Conservation (phyloP, 768 basidiomycete genomes). For the Lactifluus hygrophoroides region DNA sequence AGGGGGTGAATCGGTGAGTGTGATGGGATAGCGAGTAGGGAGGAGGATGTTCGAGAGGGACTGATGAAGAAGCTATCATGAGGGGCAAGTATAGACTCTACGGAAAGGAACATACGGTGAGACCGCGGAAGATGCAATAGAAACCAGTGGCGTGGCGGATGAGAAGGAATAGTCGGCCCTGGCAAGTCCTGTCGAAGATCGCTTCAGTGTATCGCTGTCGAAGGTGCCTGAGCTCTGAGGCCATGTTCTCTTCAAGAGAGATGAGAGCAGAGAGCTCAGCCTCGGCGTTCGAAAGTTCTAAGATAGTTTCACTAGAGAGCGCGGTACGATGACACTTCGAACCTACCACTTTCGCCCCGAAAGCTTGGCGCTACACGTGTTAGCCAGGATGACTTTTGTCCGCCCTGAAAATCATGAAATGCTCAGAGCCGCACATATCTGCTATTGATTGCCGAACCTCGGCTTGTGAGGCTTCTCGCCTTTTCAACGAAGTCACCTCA, state of each 20-base stretch:
- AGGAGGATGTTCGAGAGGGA: constrained; percentile 44
- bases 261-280: constrained; percentile 15
- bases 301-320: neutral
- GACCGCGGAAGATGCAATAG: constrained; percentile 28
- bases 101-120: constrained; percentile 24
- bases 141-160: constrained; percentile 12
- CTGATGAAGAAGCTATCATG: constrained; percentile 26
- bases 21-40: constrained; percentile 23
- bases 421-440: neutral
- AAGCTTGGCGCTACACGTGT: constrained; percentile 43
- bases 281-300: constrained; percentile 19
- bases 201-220: constrained; percentile 9
- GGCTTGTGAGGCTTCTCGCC: constrained; percentile 23
- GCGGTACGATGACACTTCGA: neutral
- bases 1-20: constrained; percentile 24
- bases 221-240: constrained; percentile 5
- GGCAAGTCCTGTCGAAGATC: constrained; percentile 13
- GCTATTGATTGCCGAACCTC: constrained; percentile 20
- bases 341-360: constrained; percentile 34
- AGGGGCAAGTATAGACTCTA: neutral
- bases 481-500: constrained; percentile 25
- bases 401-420: constrained; percentile 17
- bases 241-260: constrained; percentile 19
- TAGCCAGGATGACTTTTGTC: constrained; percentile 33
- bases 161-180: constrained; percentile 14